A percentile compares a stretch with the other conserved stretches of the same genome.
Evolutionary conservation across 1,139 yeast species (phyloP).

Genomic region (Candida neerlandica): DNA sequence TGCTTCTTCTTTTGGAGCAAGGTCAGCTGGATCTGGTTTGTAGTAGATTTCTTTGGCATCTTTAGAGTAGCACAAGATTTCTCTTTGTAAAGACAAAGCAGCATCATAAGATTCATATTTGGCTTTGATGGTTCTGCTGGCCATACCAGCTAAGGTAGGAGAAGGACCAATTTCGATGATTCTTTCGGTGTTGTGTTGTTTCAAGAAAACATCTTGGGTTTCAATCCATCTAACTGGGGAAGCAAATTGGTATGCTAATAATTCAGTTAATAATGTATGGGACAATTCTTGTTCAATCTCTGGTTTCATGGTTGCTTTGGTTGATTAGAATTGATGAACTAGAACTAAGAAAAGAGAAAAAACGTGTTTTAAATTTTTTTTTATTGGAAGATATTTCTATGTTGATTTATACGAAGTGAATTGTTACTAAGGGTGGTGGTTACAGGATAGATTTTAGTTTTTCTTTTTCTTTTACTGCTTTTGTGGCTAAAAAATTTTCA

Average conservation of each 20-base stretch:
- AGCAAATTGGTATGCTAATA: conserved; percentile 97
- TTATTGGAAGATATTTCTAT: neutral
- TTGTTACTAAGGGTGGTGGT: neutral
- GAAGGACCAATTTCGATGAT: conserved; percentile 99
- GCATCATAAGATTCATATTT: conserved; percentile 98
- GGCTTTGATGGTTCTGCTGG: conserved; percentile 92
- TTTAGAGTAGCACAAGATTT: conserved; percentile 91
- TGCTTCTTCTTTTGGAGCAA: conserved; percentile 40
- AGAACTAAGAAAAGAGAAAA: neutral
- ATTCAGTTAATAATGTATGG: conserved; percentile 89
- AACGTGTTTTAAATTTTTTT: neutral
- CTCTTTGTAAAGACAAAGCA: conserved; percentile 94
- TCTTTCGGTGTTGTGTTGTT: conserved; percentile 93
- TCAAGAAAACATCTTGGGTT: conserved; percentile 95
- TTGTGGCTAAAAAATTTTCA: neutral
- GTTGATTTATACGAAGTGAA: neutral
- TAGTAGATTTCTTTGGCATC: conserved; percentile 96
- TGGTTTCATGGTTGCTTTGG: conserved; percentile 68
- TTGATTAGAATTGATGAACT: neutral
- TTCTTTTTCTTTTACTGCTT: too few species aligned
- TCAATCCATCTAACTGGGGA: conserved; percentile 99
- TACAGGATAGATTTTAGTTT: neutral
- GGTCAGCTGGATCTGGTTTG: conserved; percentile 80
- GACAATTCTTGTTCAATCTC: conserved; percentile 98
- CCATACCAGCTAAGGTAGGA: conserved; percentile 98